Conservation (phyloP, 345 rosid genomes). For the Lenwebbia sp. region DNA sequence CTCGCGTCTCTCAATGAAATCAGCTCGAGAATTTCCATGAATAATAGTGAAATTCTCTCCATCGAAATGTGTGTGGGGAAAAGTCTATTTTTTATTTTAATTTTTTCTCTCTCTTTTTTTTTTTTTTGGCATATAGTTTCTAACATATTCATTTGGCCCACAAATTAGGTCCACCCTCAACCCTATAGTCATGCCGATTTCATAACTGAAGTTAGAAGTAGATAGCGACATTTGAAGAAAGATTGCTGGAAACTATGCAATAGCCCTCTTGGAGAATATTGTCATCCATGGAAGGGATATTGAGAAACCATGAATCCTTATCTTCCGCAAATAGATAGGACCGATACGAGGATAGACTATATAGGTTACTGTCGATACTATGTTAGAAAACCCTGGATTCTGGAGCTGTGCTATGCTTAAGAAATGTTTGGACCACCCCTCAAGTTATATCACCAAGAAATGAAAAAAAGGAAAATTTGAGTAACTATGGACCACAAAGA, state of each 20-base stretch:
- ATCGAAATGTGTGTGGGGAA: background rate
- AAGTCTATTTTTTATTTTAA: background rate
- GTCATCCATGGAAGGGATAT: background rate
- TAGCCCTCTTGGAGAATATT: background rate
- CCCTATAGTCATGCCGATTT: background rate
- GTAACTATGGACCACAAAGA: background rate
- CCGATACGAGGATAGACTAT: background rate
- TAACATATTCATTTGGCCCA: background rate
- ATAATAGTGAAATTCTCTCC: background rate
- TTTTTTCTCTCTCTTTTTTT: background rate
- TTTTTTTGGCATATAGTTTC: background rate
- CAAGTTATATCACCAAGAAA: background rate
- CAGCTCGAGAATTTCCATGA: background rate
- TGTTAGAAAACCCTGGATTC: background rate
- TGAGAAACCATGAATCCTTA: background rate
- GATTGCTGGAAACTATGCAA: no score
- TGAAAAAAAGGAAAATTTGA: background rate
- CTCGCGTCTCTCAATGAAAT: background rate
- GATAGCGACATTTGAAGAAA: no score
- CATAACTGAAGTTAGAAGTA: no score
- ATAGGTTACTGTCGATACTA: background rate
- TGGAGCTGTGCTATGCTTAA: background rate
- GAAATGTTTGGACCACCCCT: background rate
- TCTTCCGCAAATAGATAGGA: background rate
- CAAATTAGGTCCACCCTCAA: background rate